Conservation (phyloP, 163 green algal genomes). For the Chlorella variabilis region DNA sequence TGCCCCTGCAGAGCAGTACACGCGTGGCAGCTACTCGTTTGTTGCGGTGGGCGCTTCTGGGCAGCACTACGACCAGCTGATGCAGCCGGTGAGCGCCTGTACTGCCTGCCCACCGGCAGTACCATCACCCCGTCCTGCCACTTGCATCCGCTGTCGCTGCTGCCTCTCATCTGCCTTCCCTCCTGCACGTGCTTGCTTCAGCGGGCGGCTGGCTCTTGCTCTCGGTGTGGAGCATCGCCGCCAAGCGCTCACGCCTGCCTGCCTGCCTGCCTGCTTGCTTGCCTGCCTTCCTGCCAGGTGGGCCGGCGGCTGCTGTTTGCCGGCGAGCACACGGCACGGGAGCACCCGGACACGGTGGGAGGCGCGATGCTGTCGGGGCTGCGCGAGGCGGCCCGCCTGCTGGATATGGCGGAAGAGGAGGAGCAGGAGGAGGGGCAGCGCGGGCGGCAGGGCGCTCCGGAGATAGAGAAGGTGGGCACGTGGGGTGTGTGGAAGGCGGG, state of each 20-base stretch:
- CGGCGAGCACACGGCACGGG: slow-evolving; percentile 77
- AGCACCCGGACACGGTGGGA: slow-evolving; percentile 92
- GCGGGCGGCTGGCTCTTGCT: slow-evolving; percentile 9
- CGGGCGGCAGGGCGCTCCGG: background rate
- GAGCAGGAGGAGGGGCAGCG: slow-evolving; percentile 24
- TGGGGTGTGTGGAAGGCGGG: too few relatives aligned
- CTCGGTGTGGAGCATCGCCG: too few relatives aligned
- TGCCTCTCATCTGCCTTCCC: slow-evolving; percentile 13
- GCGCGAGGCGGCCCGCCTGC: slow-evolving; percentile 72
- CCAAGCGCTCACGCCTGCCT: background rate
- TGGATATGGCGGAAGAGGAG: slow-evolving; percentile 53
- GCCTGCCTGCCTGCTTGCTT: background rate
- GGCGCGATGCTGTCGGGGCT: slow-evolving; percentile 87
- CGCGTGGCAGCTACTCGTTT: slow-evolving; percentile 76
- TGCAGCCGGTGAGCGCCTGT: slow-evolving; percentile 58
- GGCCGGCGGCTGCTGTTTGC: slow-evolving; percentile 62
- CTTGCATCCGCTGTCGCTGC: too few relatives aligned
- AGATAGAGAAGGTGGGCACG: background rate
- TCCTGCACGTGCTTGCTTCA: slow-evolving; percentile 54
- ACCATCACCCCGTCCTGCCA: too few relatives aligned
- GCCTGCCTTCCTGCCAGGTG: background rate
- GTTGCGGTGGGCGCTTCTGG: slow-evolving; percentile 70
- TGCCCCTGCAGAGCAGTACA: slow-evolving; percentile 58
- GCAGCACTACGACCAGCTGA: slow-evolving; percentile 83
- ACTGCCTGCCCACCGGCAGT: background rate